A percentile compares a stretch with the other conserved stretches of the same genome.
Conservation (phyloP, 78 protist genomes). For the Andalucia godoyi region DNA sequence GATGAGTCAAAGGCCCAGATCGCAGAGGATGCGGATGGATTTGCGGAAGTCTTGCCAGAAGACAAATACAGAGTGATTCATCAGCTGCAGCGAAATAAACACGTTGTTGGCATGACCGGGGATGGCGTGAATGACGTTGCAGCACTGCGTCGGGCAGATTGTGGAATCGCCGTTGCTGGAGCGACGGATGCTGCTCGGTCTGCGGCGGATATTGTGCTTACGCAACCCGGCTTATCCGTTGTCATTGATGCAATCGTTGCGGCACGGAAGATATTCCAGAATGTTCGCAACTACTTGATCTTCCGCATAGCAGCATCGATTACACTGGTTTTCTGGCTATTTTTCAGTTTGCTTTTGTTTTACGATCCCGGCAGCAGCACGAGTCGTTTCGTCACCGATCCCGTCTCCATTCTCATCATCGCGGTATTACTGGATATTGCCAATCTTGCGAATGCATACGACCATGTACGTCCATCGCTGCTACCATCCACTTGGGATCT, state of each 20-base stretch:
- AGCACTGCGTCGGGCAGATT: constrained; percentile 83
- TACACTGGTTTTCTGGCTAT: constrained; percentile 12
- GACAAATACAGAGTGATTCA: constrained; percentile 73
- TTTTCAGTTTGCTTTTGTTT: constrained; percentile 6
- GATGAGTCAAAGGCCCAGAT: not conserved
- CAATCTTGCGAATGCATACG: too few species aligned
- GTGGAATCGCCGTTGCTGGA: constrained; percentile 83
- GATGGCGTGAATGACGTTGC: constrained; percentile 95
- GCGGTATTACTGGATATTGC: too few species aligned
- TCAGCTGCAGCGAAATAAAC: constrained; percentile 45
- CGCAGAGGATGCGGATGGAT: constrained; percentile 69
- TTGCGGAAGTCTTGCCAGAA: constrained; percentile 76
- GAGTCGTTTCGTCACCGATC: too few species aligned
- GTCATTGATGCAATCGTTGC: constrained; percentile 58
- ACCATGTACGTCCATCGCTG: too few species aligned
- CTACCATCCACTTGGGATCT: too few species aligned
- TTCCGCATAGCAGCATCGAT: constrained; percentile 22
- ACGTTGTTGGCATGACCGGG: constrained; percentile 85
- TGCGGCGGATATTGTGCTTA: constrained; percentile 76
- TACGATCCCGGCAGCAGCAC: too few species aligned
- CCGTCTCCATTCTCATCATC: too few species aligned
- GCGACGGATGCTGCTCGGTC: constrained; percentile 74
- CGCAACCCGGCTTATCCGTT: constrained; percentile 66
- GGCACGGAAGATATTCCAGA: constrained; percentile 64
- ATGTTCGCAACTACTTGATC: constrained; percentile 30